Conservation (phyloP, 768 basidiomycete species). For the Grammothele lineata region DNA sequence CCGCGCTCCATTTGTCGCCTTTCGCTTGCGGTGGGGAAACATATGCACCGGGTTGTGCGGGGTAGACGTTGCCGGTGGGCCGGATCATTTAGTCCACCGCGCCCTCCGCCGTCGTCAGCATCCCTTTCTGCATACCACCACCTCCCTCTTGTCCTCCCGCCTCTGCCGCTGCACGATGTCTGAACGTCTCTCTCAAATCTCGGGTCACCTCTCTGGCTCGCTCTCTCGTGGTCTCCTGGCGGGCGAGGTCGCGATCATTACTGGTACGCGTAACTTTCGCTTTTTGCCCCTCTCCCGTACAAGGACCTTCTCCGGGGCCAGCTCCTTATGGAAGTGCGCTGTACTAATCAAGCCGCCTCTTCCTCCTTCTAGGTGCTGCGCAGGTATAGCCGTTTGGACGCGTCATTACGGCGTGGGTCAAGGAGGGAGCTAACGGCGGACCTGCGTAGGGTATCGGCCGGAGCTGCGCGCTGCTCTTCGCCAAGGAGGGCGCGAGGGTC, state of each 20-base stretch:
- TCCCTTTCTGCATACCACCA: constrained; percentile 4
- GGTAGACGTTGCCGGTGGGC: constrained; percentile 5
- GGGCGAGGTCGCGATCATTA: constrained; percentile 83
- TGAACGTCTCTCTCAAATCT: constrained; percentile 56
- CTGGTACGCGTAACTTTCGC: constrained; percentile 45
- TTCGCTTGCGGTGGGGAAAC: constrained; percentile 10
- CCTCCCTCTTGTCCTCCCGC: constrained; percentile 1
- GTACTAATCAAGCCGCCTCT: neutral
- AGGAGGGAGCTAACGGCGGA: too few species aligned
- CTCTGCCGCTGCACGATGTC: constrained; percentile 21
- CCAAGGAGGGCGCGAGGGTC: constrained; percentile 82
- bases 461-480: constrained; percentile 70
- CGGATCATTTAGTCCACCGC: neutral
- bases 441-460: constrained; percentile 69
- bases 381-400: too few species aligned
- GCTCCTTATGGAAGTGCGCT: neutral
- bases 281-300: neutral
- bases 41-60: constrained; percentile 15
- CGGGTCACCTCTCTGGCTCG: constrained; percentile 59
- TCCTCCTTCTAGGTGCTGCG: constrained; percentile 54
- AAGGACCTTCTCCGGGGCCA: too few species aligned
- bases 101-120: neutral
- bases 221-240: constrained; percentile 54
- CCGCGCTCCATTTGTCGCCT: too few species aligned
- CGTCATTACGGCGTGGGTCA: too few species aligned